phyloP scores from a whole-genome alignment of 2,329 filamentous ascomycete species.

The Colletotrichum destructivum region DNA sequence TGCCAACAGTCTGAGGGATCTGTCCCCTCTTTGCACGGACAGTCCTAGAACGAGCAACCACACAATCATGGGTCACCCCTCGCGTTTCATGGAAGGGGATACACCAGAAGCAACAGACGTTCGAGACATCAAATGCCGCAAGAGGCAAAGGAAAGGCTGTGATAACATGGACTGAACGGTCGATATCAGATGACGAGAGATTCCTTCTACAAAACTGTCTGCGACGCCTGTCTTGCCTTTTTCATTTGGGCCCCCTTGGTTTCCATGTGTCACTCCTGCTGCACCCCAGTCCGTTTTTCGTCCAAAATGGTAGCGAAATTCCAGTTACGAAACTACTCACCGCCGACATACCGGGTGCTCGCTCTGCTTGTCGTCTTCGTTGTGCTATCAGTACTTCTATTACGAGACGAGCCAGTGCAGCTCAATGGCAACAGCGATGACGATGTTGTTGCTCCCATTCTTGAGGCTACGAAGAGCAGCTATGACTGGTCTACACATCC shows the following conservation, averaged over 20 bases:
- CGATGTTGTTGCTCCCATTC: neutral
- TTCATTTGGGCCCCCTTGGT: neutral
- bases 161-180: conserved; percentile 22
- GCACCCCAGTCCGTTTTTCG: neutral
- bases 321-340: conserved; percentile 33
- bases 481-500: conserved; percentile 46
- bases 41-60: conserved; percentile 23
- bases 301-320: conserved; percentile 40
- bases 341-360: conserved; percentile 38
- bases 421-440: neutral
- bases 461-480: conserved; percentile 34
- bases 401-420: conserved; percentile 22
- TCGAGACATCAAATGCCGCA: conserved; percentile 41
- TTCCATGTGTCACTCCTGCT: conserved; percentile 12
- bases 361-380: conserved; percentile 35
- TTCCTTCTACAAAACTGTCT: conserved; percentile 32
- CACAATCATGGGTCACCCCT: conserved; percentile 39
- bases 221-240: conserved; percentile 7
- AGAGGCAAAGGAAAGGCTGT: conserved; percentile 18
- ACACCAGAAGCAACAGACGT: conserved; percentile 24
- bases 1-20: conserved; percentile 32
- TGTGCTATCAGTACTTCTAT: conserved; percentile 22
- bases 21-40: conserved; percentile 33
- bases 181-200: conserved; percentile 28
- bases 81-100: conserved; percentile 32